phyloP scores from a whole-genome alignment of 1,284 basidiomycete genomes.

The Cerioporus squamosus region DNA sequence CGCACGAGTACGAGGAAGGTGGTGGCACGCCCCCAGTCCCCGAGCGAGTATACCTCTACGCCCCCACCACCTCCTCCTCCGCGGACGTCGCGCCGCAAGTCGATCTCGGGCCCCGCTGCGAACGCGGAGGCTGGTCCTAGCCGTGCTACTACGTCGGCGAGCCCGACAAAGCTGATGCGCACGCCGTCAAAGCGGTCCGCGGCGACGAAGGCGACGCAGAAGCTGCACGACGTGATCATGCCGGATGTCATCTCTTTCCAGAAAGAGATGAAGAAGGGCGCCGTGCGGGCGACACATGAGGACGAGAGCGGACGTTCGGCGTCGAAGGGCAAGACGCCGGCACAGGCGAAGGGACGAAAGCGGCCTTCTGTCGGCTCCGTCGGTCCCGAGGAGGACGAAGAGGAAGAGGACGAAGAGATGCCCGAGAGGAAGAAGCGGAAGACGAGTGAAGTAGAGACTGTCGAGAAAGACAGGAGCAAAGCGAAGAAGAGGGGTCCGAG shows the following conservation, averaged over 20 bases:
- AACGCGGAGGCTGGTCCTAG: constrained; percentile 24
- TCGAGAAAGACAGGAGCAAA: constrained; percentile 24
- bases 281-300: constrained; percentile 35
- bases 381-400: constrained; percentile 28
- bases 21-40: constrained; percentile 3
- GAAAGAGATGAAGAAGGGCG: constrained; percentile 58
- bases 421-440: constrained; percentile 39
- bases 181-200: constrained; percentile 55
- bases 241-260: constrained; percentile 75
- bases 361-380: constrained; percentile 23
- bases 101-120: constrained; percentile 11
- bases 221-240: constrained; percentile 71
- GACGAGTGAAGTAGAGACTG: constrained; percentile 23
- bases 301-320: constrained; percentile 13
- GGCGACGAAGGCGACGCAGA: constrained; percentile 65
- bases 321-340: constrained; percentile 27
- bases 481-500: constrained; percentile 24
- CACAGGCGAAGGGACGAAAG: constrained; percentile 35
- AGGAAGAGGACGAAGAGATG: constrained; percentile 35
- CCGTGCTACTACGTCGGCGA: constrained; percentile 10
- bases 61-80: not conserved
- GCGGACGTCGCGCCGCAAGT: constrained; percentile 1
- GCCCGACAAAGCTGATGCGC: constrained; percentile 20
- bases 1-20: constrained; percentile 1
- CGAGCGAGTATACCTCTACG: constrained; percentile 1